Percentiles rank a stretch among this genome's conserved stretches.
These are phyloP conservation scores for Voacanga thouarsii DNA, from an alignment of 257 asterid species.

Conservation along the genomic window DNA sequence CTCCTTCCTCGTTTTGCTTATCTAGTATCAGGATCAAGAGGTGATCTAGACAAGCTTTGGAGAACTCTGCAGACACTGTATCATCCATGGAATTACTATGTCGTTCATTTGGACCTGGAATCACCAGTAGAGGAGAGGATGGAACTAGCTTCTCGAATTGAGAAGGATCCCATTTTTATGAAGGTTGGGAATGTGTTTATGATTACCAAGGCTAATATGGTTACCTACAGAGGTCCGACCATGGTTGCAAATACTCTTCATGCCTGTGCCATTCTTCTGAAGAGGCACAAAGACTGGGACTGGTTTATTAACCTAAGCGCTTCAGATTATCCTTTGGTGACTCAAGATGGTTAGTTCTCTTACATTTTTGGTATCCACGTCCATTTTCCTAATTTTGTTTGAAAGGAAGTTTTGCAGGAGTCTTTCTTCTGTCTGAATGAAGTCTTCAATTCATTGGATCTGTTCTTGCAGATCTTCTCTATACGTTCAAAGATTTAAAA, in stretches of 20 bases:
- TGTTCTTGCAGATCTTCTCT: slow-evolving; percentile 37
- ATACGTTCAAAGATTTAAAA: slow-evolving; percentile 32
- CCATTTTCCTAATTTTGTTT: background rate
- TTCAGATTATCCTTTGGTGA: slow-evolving; percentile 97
- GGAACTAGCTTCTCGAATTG: slow-evolving; percentile 57
- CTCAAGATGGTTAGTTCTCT: slow-evolving; percentile 76
- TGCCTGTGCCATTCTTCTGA: slow-evolving; percentile 85
- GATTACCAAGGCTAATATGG: slow-evolving; percentile 78
- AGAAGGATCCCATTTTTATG: slow-evolving; percentile 46
- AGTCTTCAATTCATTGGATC: background rate
- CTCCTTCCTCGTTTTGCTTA: slow-evolving; percentile 79
- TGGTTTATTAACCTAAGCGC: slow-evolving; percentile 98
- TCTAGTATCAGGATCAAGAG: slow-evolving; percentile 77
- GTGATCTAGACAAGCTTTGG: slow-evolving; percentile 85
- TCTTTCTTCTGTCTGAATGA: background rate
- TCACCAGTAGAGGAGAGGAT: slow-evolving; percentile 72
- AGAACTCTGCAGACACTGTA: slow-evolving; percentile 75
- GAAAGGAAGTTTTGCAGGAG: background rate
- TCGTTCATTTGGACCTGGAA: slow-evolving; percentile 87
- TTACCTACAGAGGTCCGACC: slow-evolving; percentile 93
- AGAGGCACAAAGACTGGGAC: slow-evolving; percentile 78
- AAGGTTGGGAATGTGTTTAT: slow-evolving; percentile 69
- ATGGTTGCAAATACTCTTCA: slow-evolving; percentile 97
- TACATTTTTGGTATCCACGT: background rate
- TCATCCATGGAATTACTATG: slow-evolving; percentile 87